Conservation (phyloP, 257 asterid genomes). For the Cynanchum wilfordii region DNA sequence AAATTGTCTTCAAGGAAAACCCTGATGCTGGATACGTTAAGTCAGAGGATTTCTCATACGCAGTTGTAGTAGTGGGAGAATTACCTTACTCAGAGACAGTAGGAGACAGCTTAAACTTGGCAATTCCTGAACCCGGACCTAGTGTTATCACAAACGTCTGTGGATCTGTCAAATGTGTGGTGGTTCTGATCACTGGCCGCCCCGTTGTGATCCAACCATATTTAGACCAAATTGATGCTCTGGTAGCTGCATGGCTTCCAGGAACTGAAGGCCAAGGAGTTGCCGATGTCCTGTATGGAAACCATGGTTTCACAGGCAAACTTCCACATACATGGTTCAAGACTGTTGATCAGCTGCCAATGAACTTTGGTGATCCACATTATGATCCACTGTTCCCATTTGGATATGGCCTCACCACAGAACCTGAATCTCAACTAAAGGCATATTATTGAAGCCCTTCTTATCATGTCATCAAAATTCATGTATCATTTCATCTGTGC, state of each 20-base stretch:
- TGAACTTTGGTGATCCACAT: conserved; percentile 75
- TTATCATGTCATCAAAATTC: neutral
- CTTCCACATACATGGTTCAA: conserved; percentile 83
- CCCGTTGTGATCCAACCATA: conserved; percentile 67
- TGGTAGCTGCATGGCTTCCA: conserved; percentile 91
- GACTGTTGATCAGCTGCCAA: conserved; percentile 67
- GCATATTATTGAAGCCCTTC: neutral
- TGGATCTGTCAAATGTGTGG: conserved; percentile 51
- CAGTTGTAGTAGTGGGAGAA: conserved; percentile 52
- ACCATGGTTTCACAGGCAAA: conserved; percentile 69
- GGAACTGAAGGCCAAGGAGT: conserved; percentile 84
- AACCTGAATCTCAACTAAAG: conserved; percentile 10
- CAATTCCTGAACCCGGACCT: conserved; percentile 45
- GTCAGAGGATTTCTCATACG: conserved; percentile 29
- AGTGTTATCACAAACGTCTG: conserved; percentile 56
- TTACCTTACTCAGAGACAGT: conserved; percentile 40
- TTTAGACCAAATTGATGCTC: conserved; percentile 42
- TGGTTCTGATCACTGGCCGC: conserved; percentile 68
- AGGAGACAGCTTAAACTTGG: conserved; percentile 41
- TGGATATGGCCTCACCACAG: conserved; percentile 60
- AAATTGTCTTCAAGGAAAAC: conserved; percentile 33
- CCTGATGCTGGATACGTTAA: conserved; percentile 29
- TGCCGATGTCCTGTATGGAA: conserved; percentile 58
- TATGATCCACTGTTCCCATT: conserved; percentile 71
- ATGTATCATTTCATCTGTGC: neutral